phyloP scores from a whole-genome alignment of 108 stramenopile genomes.

The Bacterosira constricta region DNA sequence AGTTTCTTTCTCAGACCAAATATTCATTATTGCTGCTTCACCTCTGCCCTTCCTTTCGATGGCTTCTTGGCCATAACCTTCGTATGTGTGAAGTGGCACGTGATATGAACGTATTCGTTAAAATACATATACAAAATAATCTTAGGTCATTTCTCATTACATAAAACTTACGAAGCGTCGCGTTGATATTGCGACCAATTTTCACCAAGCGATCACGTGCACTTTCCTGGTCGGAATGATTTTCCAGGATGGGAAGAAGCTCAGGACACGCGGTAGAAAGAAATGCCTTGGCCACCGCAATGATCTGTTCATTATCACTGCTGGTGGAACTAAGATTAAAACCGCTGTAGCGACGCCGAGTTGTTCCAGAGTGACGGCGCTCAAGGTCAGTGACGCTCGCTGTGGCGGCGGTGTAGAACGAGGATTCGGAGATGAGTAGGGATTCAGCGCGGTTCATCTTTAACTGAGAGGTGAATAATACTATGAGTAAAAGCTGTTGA shows the following conservation, averaged over 20 bases:
- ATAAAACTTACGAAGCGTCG: slow-evolving; percentile 38
- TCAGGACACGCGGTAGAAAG: slow-evolving; percentile 41
- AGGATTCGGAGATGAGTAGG: slow-evolving; percentile 26
- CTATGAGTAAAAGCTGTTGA: too few relatives aligned
- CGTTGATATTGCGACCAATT: slow-evolving; percentile 62
- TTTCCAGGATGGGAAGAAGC: slow-evolving; percentile 26
- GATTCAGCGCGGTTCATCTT: slow-evolving; percentile 24
- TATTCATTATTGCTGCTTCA: neutral
- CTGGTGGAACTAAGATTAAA: slow-evolving; percentile 25
- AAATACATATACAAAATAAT: too few relatives aligned
- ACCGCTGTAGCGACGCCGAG: neutral
- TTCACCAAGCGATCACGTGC: slow-evolving; percentile 69
- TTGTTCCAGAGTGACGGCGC: neutral
- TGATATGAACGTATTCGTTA: too few relatives aligned
- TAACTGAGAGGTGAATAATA: too few relatives aligned
- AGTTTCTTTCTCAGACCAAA: slow-evolving; percentile 14
- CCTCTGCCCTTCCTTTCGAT: slow-evolving; percentile 9
- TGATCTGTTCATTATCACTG: slow-evolving; percentile 28
- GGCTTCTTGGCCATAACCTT: slow-evolving; percentile 18
- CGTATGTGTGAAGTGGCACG: neutral
- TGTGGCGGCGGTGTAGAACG: slow-evolving; percentile 29
- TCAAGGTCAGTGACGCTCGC: slow-evolving; percentile 19
- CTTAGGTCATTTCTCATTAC: too few relatives aligned
- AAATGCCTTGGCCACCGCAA: slow-evolving; percentile 57
- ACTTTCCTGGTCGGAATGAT: slow-evolving; percentile 34